Conservation (phyloP, 768 basidiomycete species). For the Suillus decipiens region DNA sequence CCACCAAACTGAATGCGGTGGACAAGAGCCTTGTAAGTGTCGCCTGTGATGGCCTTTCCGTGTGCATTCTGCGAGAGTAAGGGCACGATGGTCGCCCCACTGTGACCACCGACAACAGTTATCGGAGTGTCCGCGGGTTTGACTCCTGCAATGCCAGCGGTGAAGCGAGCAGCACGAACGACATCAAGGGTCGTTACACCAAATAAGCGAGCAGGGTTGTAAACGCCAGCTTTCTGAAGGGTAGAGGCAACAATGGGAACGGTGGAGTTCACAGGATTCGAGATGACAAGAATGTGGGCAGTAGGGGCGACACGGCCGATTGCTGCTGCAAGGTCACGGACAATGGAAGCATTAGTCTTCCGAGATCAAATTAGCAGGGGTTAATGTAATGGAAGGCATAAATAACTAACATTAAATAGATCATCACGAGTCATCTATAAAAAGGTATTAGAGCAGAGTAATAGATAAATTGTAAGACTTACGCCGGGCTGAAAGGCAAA, state of each 20-base stretch:
- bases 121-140: constrained; percentile 68
- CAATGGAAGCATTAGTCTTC: constrained; percentile 96
- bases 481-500: constrained; percentile 69
- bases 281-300: constrained; percentile 95
- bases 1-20: constrained; percentile 97
- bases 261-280: constrained; percentile 98
- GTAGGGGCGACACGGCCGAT: constrained; percentile 84
- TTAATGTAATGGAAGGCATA: not conserved
- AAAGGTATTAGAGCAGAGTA: constrained; percentile 28
- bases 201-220: constrained; percentile 86
- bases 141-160: constrained; percentile 65
- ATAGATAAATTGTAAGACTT: constrained; percentile 40
- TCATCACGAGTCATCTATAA: constrained; percentile 93
- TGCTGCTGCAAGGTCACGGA: constrained; percentile 91
- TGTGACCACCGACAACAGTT: constrained; percentile 94
- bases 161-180: constrained; percentile 93
- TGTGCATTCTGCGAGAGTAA: constrained; percentile 80
- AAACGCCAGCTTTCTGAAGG: constrained; percentile 89
- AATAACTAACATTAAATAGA: constrained; percentile 80
- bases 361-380: constrained; percentile 4
- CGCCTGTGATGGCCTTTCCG: constrained; percentile 75
- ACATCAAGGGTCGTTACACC: constrained; percentile 99
- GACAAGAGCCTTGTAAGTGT: constrained; percentile 76
- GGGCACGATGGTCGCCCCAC: constrained; percentile 96
- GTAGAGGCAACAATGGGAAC: constrained; percentile 96